Evolutionary conservation across 345 rosid species (phyloP).

Genomic region (Dimocarpus longan): DNA sequence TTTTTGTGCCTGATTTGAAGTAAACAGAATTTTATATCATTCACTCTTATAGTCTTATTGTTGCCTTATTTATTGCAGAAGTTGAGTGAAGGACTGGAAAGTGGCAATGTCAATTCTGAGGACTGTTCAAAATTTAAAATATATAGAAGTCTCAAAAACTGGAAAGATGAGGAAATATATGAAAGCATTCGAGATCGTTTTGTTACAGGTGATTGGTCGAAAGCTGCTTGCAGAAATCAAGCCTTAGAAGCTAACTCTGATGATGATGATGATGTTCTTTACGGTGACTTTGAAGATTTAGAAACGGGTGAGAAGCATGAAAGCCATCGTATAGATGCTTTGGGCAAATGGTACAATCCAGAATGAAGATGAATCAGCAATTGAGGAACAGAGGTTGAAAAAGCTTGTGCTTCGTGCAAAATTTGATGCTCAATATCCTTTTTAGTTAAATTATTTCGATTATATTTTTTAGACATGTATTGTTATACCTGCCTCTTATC

Average conservation of each 20-base stretch:
- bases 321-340: conserved; percentile 34
- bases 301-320: conserved; percentile 73
- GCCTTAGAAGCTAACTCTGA: conserved; percentile 31
- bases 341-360: conserved; percentile 32
- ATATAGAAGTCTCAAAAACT: conserved; percentile 50
- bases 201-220: conserved; percentile 89
- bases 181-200: conserved; percentile 84
- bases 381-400: conserved; percentile 67
- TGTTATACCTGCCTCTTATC: not conserved
- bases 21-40: not conserved
- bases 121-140: conserved; percentile 77
- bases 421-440: conserved; percentile 94
- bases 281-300: conserved; percentile 94
- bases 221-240: conserved; percentile 67
- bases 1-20: not conserved
- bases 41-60: not conserved
- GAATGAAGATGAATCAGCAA: conserved; percentile 49
- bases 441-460: conserved; percentile 24
- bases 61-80: conserved; percentile 50
- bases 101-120: conserved; percentile 45
- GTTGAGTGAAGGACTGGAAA: conserved; percentile 44
- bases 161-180: conserved; percentile 66
- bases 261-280: conserved; percentile 42
- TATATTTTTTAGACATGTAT: conserved; percentile 5
- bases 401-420: conserved; percentile 81